These are phyloP conservation scores for Boletus pseudopeckii DNA, from an alignment of 768 basidiomycete genomes.

Conservation along the genomic window DNA sequence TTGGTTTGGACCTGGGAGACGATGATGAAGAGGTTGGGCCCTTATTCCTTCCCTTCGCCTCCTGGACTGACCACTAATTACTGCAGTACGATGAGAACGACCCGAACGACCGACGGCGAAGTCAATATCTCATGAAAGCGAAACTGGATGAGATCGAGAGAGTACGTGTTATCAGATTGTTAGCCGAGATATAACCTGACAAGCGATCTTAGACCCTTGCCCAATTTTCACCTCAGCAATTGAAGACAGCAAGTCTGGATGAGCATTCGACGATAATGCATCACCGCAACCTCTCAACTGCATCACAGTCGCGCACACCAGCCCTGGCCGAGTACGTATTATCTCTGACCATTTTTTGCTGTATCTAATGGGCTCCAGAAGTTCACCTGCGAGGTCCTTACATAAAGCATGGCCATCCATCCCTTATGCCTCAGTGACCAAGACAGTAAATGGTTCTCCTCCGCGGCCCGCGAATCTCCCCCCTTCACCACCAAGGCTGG, in stretches of 20 bases:
- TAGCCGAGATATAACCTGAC: slow-evolving; percentile 7
- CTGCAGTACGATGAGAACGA: slow-evolving; percentile 65
- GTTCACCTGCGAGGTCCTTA: slow-evolving; percentile 8
- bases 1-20: slow-evolving; percentile 41
- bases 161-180: slow-evolving; percentile 35
- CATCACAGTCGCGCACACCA: slow-evolving; percentile 11
- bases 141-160: slow-evolving; percentile 79
- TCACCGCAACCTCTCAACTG: slow-evolving; percentile 12
- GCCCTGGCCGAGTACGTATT: slow-evolving; percentile 21
- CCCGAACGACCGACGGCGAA: slow-evolving; percentile 69
- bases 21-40: slow-evolving; percentile 42
- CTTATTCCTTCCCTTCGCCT: background rate
- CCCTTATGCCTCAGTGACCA: slow-evolving; percentile 38
- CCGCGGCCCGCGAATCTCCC: slow-evolving; percentile 25
- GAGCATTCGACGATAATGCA: slow-evolving; percentile 24
- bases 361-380: slow-evolving; percentile 11
- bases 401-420: slow-evolving; percentile 42
- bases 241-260: slow-evolving; percentile 22
- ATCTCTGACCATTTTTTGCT: slow-evolving; percentile 3
- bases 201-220: slow-evolving; percentile 48
- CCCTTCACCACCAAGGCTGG: slow-evolving; percentile 58
- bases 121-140: slow-evolving; percentile 70
- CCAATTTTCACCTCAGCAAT: slow-evolving; percentile 57
- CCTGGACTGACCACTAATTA: slow-evolving; percentile 14
- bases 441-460: slow-evolving; percentile 20